Percentiles rank a stretch among this genome's conserved stretches.
Conservation (phyloP, 306 rosid genomes). For the Prunus kanzakura region DNA sequence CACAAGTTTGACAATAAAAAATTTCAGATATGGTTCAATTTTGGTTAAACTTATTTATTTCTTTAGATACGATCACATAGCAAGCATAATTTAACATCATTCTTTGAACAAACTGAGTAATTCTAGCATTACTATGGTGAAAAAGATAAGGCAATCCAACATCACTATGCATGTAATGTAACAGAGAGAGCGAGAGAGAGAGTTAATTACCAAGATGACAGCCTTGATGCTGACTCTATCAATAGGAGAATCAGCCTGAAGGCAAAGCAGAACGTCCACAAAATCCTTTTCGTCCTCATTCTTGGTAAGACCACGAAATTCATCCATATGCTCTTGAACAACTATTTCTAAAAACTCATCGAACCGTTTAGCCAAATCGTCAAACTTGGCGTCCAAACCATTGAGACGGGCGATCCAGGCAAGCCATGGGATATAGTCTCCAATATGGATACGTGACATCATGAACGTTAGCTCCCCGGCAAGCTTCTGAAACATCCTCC, state of each 20-base stretch:
- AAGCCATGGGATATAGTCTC: constrained; percentile 2
- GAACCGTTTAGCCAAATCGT: background rate
- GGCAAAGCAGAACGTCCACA: background rate
- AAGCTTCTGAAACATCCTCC: background rate
- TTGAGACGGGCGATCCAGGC: background rate
- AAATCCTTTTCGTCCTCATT: background rate
- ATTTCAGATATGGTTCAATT: too few relatives aligned
- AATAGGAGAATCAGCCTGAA: background rate
- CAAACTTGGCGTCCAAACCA: background rate
- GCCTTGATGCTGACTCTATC: background rate
- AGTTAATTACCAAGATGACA: background rate
- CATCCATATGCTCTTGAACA: background rate
- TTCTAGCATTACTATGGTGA: too few relatives aligned
- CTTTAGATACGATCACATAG: too few relatives aligned
- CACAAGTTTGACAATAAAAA: too few relatives aligned
- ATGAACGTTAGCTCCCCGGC: background rate
- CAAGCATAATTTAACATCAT: too few relatives aligned
- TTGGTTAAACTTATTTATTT: too few relatives aligned
- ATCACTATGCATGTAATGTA: too few relatives aligned
- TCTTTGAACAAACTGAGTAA: too few relatives aligned
- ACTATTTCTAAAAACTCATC: background rate
- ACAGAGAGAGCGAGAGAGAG: too few relatives aligned
- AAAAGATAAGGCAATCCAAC: too few relatives aligned
- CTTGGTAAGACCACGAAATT: background rate
- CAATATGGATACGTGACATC: background rate